Base-by-base conservation (phyloP, 179 eudicot species). In the Corrigiola litoralis region DNA sequence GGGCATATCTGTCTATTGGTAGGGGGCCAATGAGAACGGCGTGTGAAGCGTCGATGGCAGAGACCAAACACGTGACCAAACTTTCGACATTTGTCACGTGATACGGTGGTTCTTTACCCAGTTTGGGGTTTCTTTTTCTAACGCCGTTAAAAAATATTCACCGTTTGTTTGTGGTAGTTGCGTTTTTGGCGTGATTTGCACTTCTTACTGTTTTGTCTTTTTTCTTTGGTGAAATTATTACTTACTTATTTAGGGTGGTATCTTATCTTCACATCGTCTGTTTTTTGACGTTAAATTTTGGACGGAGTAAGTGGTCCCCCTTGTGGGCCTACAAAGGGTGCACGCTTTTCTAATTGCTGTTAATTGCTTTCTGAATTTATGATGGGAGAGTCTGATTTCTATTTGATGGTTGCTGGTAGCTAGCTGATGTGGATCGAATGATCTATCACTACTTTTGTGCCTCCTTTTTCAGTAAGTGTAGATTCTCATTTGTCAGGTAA, bases 41-140 rank as follows among this genome's bases (percentile, higher is more conserved):
- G 70, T 57, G 68, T 62, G 61, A 72, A 63, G 65, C 75, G 75
- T 71, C 58, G 27, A 63, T 37, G 29, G 42, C 17, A 48, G 31
- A 56, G 59, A 72, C 61, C 62, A 68, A 72, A 58, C 80, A 72
- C 74, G 77, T 72, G 77, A 72, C 38, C 69, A n/a, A 58, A n/a
- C 62, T 16, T 24, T 29, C 23, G 57, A 64, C 74, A 55, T 55
- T 47, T 60, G 77, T 41, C 71, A 59, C 71, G 76, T 76, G 73
- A 18, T 47, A 52, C 36, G 9, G 51, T 32, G 47, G 36, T 40
- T 17, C 32, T n/a, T 50, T 58, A 32, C 58, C 61, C 62, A 17
- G 2, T 64, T 58, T 24, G 13, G 17, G 52, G 25, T 34, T n/a
- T n/a, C n/a, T n/a, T n/a, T n/a, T 34, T 0, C 38, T 44, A 18